Evolutionary conservation across 2,329 filamentous ascomycete species (phyloP).

Genomic region (Aspergillus glaucus): DNA sequence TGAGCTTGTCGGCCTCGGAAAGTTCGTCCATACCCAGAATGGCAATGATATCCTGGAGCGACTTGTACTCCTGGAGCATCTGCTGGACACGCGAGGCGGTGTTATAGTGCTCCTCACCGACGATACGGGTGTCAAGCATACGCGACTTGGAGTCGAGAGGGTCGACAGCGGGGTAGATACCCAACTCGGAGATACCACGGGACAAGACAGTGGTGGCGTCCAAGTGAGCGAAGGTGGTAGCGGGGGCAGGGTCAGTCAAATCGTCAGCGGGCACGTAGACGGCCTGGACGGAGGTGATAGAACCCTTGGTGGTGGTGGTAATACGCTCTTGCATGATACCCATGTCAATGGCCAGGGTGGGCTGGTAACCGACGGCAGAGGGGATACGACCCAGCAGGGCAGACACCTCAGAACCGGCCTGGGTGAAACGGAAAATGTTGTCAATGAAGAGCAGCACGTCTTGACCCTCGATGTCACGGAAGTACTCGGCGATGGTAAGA

Average conservation of each 20-base stretch:
- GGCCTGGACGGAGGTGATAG: constrained; percentile 99
- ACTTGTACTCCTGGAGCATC: constrained; percentile 99
- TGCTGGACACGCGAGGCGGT: constrained; percentile 93
- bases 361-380: constrained; percentile 99
- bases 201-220: constrained; percentile 99
- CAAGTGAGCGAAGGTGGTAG: constrained; percentile 99
- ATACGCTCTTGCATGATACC: constrained; percentile 99
- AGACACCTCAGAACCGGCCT: constrained; percentile 99
- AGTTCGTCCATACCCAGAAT: constrained; percentile 99
- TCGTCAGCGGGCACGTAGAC: constrained; percentile 99
- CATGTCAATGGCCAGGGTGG: constrained; percentile 97
- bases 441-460: constrained; percentile 99
- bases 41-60: constrained; percentile 99
- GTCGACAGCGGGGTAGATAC: constrained; percentile 99
- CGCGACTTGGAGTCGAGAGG: constrained; percentile 99
- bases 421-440: constrained; percentile 99
- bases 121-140: constrained; percentile 98
- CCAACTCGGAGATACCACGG: constrained; percentile 99
- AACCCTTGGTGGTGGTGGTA: constrained; percentile 98
- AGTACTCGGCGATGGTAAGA: constrained; percentile 64
- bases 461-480: constrained; percentile 74
- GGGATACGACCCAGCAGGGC: constrained; percentile 98
- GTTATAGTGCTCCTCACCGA: constrained; percentile 96
- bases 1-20: constrained; percentile 98
- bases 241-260: constrained; percentile 99